Conservation (phyloP, 306 rosid genomes). For the Leucaena leucocephala region DNA sequence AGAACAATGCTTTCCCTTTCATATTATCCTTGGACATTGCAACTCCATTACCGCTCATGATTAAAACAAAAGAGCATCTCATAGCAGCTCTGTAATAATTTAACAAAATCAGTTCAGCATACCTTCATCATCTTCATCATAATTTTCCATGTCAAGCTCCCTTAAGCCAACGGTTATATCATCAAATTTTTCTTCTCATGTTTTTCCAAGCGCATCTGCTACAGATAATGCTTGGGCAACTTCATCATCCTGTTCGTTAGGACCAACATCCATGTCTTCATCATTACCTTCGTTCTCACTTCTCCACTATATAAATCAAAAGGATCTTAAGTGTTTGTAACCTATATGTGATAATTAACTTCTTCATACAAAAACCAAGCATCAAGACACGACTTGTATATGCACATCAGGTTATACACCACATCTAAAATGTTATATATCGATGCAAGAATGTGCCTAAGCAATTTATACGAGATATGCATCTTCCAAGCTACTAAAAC, state of each 20-base stretch:
- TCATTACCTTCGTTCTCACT: slow-evolving; percentile 48
- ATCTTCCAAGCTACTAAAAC: neutral
- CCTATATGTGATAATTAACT: neutral
- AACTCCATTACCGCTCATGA: neutral
- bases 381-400: neutral
- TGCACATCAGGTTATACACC: neutral
- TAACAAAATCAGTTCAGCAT: slow-evolving; percentile 7
- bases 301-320: slow-evolving; percentile 42
- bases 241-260: slow-evolving; percentile 38
- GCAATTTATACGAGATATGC: neutral
- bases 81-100: neutral
- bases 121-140: slow-evolving; percentile 85
- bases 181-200: slow-evolving; percentile 44
- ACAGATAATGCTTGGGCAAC: slow-evolving; percentile 65
- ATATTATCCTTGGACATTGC: neutral
- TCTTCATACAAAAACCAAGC: slow-evolving; percentile 12
- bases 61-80: neutral
- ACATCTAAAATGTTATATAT: neutral
- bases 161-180: slow-evolving; percentile 60
- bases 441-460: neutral
- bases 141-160: slow-evolving; percentile 85
- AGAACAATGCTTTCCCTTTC: neutral
- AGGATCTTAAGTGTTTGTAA: neutral
- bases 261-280: slow-evolving; percentile 44
- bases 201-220: slow-evolving; percentile 59